Percentiles rank a stretch among this genome's conserved stretches.
phyloP scores from a whole-genome alignment of 352 stramenopile genomes.

The Pythium aristosporum region DNA sequence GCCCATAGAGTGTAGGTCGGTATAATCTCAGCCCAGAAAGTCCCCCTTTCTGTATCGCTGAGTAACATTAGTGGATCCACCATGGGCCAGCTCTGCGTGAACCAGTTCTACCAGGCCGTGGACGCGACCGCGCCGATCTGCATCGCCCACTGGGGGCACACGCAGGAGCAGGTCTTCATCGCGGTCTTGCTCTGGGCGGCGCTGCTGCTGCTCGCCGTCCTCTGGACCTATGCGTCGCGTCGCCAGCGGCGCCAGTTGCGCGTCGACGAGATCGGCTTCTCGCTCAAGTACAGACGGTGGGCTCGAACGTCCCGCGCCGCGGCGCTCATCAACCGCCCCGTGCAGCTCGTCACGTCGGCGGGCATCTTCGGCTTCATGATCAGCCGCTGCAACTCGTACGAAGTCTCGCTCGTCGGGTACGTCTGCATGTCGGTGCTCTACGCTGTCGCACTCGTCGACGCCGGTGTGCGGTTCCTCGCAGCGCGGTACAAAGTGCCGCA shows the following conservation, averaged over 20 bases:
- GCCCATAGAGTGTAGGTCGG: constrained; percentile 18
- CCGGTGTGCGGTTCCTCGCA: constrained; percentile 75
- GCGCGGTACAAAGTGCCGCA: constrained; percentile 80
- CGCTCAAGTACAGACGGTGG: constrained; percentile 69
- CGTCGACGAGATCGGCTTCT: constrained; percentile 77
- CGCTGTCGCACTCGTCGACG: constrained; percentile 54
- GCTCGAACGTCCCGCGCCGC: constrained; percentile 70
- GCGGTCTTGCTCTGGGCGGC: constrained; percentile 42
- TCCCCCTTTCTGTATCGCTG: neutral
- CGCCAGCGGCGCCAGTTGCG: constrained; percentile 54
- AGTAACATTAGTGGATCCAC: neutral
- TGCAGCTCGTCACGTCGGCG: constrained; percentile 76
- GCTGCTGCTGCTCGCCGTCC: constrained; percentile 46
- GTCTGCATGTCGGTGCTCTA: constrained; percentile 70
- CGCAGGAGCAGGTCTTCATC: constrained; percentile 69
- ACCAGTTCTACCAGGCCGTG: constrained; percentile 38
- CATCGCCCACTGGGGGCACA: constrained; percentile 72
- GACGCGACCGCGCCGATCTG: constrained; percentile 46
- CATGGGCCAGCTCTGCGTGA: constrained; percentile 73
- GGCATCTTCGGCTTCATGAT: constrained; percentile 70
- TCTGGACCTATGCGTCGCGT: constrained; percentile 57
- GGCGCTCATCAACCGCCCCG: constrained; percentile 73
- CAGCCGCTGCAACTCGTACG: constrained; percentile 69
- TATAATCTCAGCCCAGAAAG: neutral
- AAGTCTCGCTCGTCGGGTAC: constrained; percentile 65